phyloP scores from a whole-genome alignment of 352 stramenopile genomes.

The Pythium angustatum region DNA sequence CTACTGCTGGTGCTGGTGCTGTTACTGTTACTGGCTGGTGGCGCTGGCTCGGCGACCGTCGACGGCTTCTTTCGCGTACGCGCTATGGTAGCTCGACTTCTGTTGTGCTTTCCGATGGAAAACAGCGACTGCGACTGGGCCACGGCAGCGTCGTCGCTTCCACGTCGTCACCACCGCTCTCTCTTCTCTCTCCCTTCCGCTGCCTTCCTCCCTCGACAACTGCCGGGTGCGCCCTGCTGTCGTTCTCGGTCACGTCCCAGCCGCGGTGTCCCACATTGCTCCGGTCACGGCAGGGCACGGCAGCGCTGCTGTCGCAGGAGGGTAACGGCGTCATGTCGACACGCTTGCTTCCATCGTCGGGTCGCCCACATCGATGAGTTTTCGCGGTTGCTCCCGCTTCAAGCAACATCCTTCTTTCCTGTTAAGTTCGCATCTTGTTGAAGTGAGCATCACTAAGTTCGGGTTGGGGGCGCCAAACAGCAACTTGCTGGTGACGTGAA shows the following conservation, averaged over 20 bases:
- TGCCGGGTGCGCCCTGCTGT: background rate
- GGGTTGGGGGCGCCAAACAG: background rate
- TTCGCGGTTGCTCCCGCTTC: too few relatives aligned
- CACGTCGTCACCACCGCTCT: conserved; percentile 1
- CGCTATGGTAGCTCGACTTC: conserved; percentile 20
- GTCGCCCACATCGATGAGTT: background rate
- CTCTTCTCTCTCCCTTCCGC: background rate
- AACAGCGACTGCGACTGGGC: conserved; percentile 28
- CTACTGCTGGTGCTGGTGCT: background rate
- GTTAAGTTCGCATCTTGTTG: background rate
- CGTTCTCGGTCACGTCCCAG: conserved; percentile 15
- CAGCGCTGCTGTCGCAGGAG: conserved; percentile 6
- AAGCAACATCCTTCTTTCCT: too few relatives aligned
- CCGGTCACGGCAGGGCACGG: background rate
- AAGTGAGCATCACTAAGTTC: background rate
- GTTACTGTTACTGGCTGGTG: background rate
- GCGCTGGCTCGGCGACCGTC: background rate
- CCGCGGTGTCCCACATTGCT: conserved; percentile 11
- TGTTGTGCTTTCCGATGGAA: conserved; percentile 9
- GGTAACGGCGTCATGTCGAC: conserved; percentile 11
- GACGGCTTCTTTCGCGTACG: conserved; percentile 9
- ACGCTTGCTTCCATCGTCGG: too few relatives aligned
- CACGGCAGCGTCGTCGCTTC: conserved; percentile 2
- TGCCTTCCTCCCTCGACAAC: conserved; percentile 11
- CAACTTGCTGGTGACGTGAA: background rate